phyloP scores from a whole-genome alignment of 2,329 filamentous ascomycete genomes.

The Botrytis paeoniae region DNA sequence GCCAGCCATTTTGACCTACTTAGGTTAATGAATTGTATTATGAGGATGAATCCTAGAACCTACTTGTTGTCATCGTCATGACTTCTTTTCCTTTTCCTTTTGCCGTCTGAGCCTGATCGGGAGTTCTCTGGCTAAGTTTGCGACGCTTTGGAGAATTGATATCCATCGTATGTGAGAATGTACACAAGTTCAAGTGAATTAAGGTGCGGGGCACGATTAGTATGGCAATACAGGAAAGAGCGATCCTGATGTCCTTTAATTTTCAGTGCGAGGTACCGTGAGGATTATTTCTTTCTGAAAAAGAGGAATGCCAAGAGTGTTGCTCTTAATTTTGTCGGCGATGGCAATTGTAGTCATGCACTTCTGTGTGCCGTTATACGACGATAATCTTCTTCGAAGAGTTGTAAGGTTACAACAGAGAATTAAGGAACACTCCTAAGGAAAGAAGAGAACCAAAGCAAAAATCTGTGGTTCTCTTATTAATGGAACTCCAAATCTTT shows the following conservation, averaged over 20 bases:
- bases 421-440: background rate
- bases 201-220: background rate
- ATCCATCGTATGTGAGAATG: conserved; percentile 4
- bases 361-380: background rate
- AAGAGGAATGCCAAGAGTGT: background rate
- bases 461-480: background rate
- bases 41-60: background rate
- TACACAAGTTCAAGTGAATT: background rate
- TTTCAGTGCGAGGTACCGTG: background rate
- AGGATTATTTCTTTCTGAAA: background rate
- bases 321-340: background rate
- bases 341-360: background rate
- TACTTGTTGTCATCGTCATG: background rate
- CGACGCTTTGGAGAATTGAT: conserved; percentile 30
- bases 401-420: background rate
- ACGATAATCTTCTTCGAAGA: background rate
- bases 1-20: conserved; percentile 37
- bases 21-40: background rate
- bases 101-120: conserved; percentile 11
- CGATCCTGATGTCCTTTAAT: background rate
- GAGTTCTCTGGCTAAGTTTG: conserved; percentile 25
- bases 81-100: conserved; percentile 18
- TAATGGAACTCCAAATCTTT: background rate
- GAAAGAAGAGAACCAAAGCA: background rate
- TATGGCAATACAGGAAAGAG: background rate